phyloP scores from a whole-genome alignment of 768 basidiomycete genomes.

The Royoungia palumana region DNA sequence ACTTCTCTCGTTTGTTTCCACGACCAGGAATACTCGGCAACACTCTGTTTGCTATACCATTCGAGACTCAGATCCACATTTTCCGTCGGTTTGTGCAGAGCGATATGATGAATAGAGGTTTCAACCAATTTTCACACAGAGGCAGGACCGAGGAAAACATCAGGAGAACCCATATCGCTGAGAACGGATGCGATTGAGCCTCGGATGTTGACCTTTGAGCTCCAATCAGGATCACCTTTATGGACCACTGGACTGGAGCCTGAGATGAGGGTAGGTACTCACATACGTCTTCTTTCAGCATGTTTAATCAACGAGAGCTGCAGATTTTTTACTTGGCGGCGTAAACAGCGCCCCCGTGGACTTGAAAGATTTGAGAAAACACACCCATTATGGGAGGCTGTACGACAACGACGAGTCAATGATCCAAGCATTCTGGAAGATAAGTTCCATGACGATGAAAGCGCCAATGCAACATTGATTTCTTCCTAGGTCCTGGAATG shows the following conservation, averaged over 20 bases:
- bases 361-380: conserved; percentile 68
- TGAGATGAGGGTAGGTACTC: not conserved
- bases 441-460: conserved; percentile 29
- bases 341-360: conserved; percentile 84
- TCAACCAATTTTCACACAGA: conserved; percentile 15
- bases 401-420: conserved; percentile 70
- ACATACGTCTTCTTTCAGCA: conserved; percentile 42
- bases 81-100: conserved; percentile 80
- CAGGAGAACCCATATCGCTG: conserved; percentile 71
- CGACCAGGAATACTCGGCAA: conserved; percentile 90
- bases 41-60: conserved; percentile 93
- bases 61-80: conserved; percentile 84
- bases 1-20: conserved; percentile 56
- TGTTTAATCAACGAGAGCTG: conserved; percentile 97
- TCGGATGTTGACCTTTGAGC: conserved; percentile 74
- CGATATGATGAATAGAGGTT: conserved; percentile 40
- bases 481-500: conserved; percentile 61
- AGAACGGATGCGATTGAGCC: conserved; percentile 89
- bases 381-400: conserved; percentile 82
- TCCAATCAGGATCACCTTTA: conserved; percentile 86
- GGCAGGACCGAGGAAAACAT: conserved; percentile 28
- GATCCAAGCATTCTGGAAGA: conserved; percentile 81
- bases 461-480: not conserved
- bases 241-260: conserved; percentile 50
- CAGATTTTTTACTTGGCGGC: conserved; percentile 88